phyloP scores from a whole-genome alignment of 1,284 basidiomycete species.

The Pascua sp. region DNA sequence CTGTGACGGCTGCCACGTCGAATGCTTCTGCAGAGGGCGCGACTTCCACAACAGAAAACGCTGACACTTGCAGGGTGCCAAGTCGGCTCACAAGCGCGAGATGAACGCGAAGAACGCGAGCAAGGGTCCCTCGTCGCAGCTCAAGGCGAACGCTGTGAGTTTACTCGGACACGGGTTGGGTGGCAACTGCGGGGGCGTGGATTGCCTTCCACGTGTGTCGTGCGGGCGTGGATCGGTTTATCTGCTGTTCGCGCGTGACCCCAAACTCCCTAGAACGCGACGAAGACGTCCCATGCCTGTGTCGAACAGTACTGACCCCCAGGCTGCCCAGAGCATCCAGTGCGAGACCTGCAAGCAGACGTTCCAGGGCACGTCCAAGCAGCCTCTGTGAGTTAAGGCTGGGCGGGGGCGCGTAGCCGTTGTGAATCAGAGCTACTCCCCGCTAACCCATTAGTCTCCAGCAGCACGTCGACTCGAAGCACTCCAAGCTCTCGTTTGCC shows the following conservation, averaged over 20 bases:
- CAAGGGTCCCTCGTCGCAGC: conserved; percentile 41
- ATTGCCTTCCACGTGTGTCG: too few species aligned
- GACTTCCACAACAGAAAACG: neutral
- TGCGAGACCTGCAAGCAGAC: conserved; percentile 52
- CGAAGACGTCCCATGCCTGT: neutral
- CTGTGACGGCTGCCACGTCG: too few species aligned
- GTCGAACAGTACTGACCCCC: neutral
- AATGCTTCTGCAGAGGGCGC: too few species aligned
- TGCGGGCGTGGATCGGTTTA: too few species aligned
- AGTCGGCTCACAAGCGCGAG: conserved; percentile 41
- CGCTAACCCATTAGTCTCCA: conserved; percentile 28
- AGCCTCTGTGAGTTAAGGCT: conserved; percentile 41
- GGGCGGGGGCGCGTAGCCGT: neutral
- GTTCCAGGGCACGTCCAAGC: conserved; percentile 53
- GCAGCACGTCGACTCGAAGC: conserved; percentile 38
- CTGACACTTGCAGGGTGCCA: conserved; percentile 44
- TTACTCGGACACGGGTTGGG: too few species aligned
- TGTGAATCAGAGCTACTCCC: neutral
- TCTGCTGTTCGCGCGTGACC: neutral
- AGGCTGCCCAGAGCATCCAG: conserved; percentile 52
- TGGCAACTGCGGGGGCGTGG: too few species aligned
- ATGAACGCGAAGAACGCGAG: conserved; percentile 27
- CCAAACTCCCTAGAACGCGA: neutral
- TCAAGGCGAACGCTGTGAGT: conserved; percentile 47
- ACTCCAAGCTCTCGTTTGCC: conserved; percentile 31